Evolutionary conservation across 305 asterid species (phyloP).

Genomic region (Solanum hybrid): DNA sequence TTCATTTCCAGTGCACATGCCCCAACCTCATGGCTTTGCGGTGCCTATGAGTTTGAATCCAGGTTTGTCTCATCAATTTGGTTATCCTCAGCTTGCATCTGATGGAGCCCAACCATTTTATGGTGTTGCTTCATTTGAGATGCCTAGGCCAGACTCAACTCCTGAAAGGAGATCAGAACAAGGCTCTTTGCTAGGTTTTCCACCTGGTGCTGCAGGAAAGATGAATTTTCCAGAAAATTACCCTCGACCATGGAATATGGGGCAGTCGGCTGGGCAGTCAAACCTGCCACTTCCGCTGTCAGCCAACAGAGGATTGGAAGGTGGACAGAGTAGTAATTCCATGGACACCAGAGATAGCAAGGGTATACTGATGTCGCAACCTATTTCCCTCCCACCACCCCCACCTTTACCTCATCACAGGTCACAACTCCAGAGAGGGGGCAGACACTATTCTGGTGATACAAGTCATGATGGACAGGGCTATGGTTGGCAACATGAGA

Average conservation of each 20-base stretch:
- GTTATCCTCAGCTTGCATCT: slow-evolving; percentile 47
- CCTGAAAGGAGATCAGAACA: slow-evolving; percentile 58
- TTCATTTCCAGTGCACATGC: slow-evolving; percentile 19
- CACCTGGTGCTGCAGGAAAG: slow-evolving; percentile 48
- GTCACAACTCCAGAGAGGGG: slow-evolving; percentile 44
- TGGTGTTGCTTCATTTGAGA: slow-evolving; percentile 51
- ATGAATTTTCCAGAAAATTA: slow-evolving; percentile 46
- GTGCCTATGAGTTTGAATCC: slow-evolving; percentile 42
- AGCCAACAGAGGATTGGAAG: slow-evolving; percentile 34
- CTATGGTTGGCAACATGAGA: slow-evolving; percentile 56
- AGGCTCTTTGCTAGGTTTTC: slow-evolving; percentile 53
- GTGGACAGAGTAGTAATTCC: slow-evolving; percentile 38
- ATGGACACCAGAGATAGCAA: slow-evolving; percentile 42
- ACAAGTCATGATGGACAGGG: slow-evolving; percentile 55
- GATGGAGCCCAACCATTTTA: slow-evolving; percentile 62
- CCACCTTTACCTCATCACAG: slow-evolving; percentile 45
- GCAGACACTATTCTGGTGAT: slow-evolving; percentile 47
- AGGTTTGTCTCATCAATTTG: slow-evolving; percentile 47
- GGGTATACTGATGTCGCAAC: slow-evolving; percentile 42
- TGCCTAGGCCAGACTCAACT: slow-evolving; percentile 45
- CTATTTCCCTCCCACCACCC: slow-evolving; percentile 49
- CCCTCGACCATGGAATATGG: slow-evolving; percentile 62
- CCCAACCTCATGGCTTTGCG: slow-evolving; percentile 28
- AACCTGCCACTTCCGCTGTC: slow-evolving; percentile 34
- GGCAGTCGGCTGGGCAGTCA: slow-evolving; percentile 40